Percentiles rank a stretch among this genome's conserved stretches.
Evolutionary conservation across 331 rosid species (phyloP).

Genomic region (Rhamnella rubrinervis): DNA sequence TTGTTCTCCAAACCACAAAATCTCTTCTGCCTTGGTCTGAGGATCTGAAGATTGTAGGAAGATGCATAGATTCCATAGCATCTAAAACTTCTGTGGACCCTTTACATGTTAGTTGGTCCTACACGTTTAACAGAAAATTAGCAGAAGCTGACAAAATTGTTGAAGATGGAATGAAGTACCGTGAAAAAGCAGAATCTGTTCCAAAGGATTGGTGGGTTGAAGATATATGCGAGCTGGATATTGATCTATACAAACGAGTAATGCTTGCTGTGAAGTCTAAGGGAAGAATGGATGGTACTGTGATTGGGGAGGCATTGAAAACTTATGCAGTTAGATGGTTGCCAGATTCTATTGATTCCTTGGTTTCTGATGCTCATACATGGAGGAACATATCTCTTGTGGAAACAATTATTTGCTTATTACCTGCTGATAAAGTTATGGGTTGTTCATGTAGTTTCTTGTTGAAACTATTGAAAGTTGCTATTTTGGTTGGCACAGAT

Average conservation of each 20-base stretch:
- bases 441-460: slow-evolving; percentile 85
- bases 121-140: slow-evolving; percentile 74
- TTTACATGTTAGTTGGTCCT: slow-evolving; percentile 78
- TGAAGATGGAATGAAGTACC: slow-evolving; percentile 49
- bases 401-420: slow-evolving; percentile 78
- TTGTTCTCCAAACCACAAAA: slow-evolving; percentile 86
- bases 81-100: slow-evolving; percentile 89
- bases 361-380: slow-evolving; percentile 72
- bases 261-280: slow-evolving; percentile 80
- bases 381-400: slow-evolving; percentile 76
- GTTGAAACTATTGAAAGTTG: slow-evolving; percentile 78
- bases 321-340: slow-evolving; percentile 83
- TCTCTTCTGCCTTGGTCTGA: slow-evolving; percentile 93
- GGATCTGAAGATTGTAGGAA: slow-evolving; percentile 78
- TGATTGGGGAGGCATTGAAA: slow-evolving; percentile 93
- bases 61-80: slow-evolving; percentile 95
- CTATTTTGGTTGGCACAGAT: slow-evolving; percentile 72
- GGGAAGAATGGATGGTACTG: slow-evolving; percentile 91
- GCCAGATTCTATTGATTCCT: slow-evolving; percentile 82
- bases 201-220: slow-evolving; percentile 99
- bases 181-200: slow-evolving; percentile 52
- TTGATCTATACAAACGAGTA: slow-evolving; percentile 78
- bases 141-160: slow-evolving; percentile 54
- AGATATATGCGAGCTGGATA: slow-evolving; percentile 92
- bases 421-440: slow-evolving; percentile 58